Evolutionary conservation across 768 basidiomycete genomes (phyloP).

Genomic region (Pholiota conissans): DNA sequence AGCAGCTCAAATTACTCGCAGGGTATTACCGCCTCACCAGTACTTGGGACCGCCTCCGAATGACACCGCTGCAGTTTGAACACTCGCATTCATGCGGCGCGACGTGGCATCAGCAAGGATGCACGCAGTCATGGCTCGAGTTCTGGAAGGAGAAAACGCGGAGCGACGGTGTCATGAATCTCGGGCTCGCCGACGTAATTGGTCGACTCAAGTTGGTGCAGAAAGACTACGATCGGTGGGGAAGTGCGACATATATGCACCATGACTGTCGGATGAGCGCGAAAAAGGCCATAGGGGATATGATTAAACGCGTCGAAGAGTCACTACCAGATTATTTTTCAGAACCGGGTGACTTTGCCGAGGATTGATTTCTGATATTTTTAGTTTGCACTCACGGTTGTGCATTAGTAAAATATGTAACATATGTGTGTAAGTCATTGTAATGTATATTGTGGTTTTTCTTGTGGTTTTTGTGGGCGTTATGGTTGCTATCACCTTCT

Average conservation of each 20-base stretch:
- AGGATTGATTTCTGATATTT: slow-evolving; percentile 11
- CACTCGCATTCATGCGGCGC: slow-evolving; percentile 64
- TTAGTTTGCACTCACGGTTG: no score
- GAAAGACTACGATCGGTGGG: slow-evolving; percentile 72
- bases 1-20: slow-evolving; percentile 64
- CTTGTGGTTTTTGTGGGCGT: no score
- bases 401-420: no score
- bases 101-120: slow-evolving; percentile 73
- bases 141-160: slow-evolving; percentile 80
- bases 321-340: slow-evolving; percentile 64
- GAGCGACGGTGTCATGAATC: slow-evolving; percentile 56
- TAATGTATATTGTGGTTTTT: no score
- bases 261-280: slow-evolving; percentile 67
- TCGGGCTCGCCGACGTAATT: slow-evolving; percentile 65
- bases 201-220: slow-evolving; percentile 62
- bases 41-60: slow-evolving; percentile 66
- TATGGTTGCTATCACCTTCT: no score
- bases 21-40: slow-evolving; percentile 70
- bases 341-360: slow-evolving; percentile 25
- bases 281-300: slow-evolving; percentile 53
- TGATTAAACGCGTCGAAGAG: slow-evolving; percentile 57
- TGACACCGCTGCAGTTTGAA: slow-evolving; percentile 57
- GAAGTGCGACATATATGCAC: slow-evolving; percentile 77
- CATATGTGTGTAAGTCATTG: no score
- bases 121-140: slow-evolving; percentile 71